phyloP scores from a whole-genome alignment of 108 stramenopile species.

The Cylindrotheca closterium region DNA sequence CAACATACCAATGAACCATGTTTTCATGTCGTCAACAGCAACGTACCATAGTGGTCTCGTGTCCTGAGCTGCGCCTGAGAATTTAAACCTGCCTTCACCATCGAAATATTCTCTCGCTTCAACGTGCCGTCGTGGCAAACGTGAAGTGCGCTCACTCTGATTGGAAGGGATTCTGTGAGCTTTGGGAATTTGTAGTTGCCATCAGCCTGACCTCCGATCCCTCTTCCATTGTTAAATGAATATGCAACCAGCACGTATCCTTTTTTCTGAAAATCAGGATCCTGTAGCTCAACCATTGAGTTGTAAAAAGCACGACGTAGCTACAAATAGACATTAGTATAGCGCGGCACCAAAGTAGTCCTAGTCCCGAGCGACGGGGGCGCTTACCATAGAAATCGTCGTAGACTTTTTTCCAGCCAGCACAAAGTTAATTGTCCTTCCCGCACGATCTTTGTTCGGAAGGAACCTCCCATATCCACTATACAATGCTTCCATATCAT shows the following conservation, averaged over 20 bases:
- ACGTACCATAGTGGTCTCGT: neutral
- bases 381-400: neutral
- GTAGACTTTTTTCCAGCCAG: constrained; percentile 11
- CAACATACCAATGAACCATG: too few relatives aligned
- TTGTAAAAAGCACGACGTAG: constrained; percentile 1
- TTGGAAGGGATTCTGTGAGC: neutral
- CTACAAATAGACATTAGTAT: neutral
- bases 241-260: neutral
- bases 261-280: constrained; percentile 1
- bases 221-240: neutral
- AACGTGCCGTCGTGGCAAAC: neutral
- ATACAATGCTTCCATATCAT: constrained; percentile 6
- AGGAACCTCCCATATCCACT: constrained; percentile 13
- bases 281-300: neutral
- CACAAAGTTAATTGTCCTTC: constrained; percentile 11
- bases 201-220: neutral
- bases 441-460: constrained; percentile 16
- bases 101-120: neutral
- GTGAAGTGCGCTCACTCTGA: neutral
- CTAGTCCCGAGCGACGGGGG: neutral
- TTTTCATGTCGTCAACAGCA: too few relatives aligned
- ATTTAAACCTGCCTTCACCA: neutral
- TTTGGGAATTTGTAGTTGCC: neutral
- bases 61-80: neutral
- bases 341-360: neutral